phyloP scores from a whole-genome alignment of 2,329 filamentous ascomycete species.

The Colletotrichum melonis region DNA sequence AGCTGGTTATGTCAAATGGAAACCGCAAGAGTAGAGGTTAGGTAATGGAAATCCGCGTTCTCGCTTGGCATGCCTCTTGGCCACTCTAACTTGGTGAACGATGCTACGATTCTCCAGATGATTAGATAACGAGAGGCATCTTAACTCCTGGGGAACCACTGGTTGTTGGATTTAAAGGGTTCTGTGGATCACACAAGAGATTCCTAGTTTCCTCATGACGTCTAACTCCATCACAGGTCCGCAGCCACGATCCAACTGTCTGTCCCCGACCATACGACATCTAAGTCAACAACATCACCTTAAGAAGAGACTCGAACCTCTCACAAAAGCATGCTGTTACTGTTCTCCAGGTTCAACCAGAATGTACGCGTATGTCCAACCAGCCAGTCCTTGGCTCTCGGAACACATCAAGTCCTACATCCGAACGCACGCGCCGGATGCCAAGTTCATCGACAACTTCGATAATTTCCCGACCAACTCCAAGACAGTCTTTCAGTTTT shows the following conservation, averaged over 20 bases:
- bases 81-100: neutral
- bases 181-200: neutral
- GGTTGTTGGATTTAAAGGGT: neutral
- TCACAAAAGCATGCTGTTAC: neutral
- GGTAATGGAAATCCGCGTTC: slow-evolving; percentile 19
- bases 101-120: neutral
- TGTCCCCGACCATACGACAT: no score
- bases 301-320: neutral
- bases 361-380: slow-evolving; percentile 43
- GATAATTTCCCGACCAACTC: slow-evolving; percentile 41
- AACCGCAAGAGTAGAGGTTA: slow-evolving; percentile 12
- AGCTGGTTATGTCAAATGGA: slow-evolving; percentile 21
- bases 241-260: no score
- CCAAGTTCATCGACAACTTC: slow-evolving; percentile 44
- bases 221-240: no score
- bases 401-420: slow-evolving; percentile 46
- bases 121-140: neutral
- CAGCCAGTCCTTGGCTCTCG: slow-evolving; percentile 45
- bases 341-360: neutral
- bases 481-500: slow-evolving; percentile 44
- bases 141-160: neutral
- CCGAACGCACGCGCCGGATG: slow-evolving; percentile 41
- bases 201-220: neutral
- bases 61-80: slow-evolving; percentile 24
- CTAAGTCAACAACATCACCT: neutral